Percentiles rank a stretch among this genome's conserved stretches.
phyloP scores from a whole-genome alignment of 768 basidiomycete species.

The Kwoniella mangroviensis region DNA sequence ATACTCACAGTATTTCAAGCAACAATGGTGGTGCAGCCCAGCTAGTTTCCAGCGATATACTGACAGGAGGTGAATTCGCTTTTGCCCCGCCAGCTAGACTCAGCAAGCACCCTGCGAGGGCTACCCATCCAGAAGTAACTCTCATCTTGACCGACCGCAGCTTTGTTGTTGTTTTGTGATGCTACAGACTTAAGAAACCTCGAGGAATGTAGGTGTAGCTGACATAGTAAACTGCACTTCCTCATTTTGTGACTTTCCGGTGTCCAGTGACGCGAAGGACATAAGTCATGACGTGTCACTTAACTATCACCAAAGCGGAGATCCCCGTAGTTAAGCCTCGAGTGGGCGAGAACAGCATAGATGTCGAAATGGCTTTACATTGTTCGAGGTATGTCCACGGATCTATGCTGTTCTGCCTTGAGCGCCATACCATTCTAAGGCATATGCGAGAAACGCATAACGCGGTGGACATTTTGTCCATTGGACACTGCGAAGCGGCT shows the following conservation, averaged over 20 bases:
- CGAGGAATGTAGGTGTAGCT: neutral
- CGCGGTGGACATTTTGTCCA: neutral
- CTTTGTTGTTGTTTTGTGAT: neutral
- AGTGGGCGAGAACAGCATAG: neutral
- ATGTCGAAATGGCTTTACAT: neutral
- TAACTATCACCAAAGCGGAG: neutral
- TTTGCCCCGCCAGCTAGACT: neutral
- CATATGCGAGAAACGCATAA: neutral
- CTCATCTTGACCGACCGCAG: neutral
- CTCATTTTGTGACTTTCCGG: neutral
- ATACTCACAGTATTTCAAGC: constrained; percentile 69
- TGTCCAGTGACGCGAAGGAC: constrained; percentile 3
- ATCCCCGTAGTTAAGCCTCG: neutral
- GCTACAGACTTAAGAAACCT: neutral
- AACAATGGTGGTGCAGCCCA: constrained; percentile 70
- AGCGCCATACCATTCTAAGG: no score
- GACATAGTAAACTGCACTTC: neutral
- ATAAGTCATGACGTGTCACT: constrained; percentile 31
- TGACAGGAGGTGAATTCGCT: constrained; percentile 62
- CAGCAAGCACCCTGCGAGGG: constrained; percentile 8
- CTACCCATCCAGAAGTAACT: constrained; percentile 9
- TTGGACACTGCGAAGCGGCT: neutral
- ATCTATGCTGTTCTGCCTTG: neutral
- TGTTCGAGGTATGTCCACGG: neutral
- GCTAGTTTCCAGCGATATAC: constrained; percentile 67